These are phyloP conservation scores for Galerina sulciceps DNA, from an alignment of 768 basidiomycete species.

Conservation along the genomic window DNA sequence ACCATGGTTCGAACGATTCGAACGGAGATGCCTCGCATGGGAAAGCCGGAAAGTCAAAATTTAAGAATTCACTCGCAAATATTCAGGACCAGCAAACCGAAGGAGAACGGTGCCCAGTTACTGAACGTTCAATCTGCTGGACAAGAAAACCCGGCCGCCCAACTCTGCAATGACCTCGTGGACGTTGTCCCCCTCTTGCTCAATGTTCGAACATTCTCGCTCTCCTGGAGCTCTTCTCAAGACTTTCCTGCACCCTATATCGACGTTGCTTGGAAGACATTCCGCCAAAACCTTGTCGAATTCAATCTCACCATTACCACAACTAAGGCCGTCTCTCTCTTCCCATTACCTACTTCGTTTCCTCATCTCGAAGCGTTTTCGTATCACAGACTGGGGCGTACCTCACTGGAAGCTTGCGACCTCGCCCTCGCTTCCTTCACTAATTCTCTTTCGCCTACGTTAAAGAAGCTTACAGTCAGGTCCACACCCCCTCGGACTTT, in stretches of 20 bases:
- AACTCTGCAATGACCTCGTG: neutral
- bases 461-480: conserved; percentile 1
- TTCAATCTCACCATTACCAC: conserved; percentile 8
- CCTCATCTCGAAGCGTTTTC: neutral
- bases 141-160: neutral
- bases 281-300: conserved; percentile 6
- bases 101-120: neutral
- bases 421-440: conserved; percentile 1
- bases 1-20: neutral
- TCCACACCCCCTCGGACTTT: neutral
- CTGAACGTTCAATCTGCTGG: neutral
- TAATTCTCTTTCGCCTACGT: neutral
- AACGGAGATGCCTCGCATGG: neutral
- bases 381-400: neutral
- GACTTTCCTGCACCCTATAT: conserved; percentile 1
- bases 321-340: neutral
- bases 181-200: conserved; percentile 8
- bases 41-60: neutral
- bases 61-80: neutral
- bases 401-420: neutral
- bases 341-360: conserved; percentile 9
- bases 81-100: neutral
- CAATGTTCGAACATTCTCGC: conserved; percentile 6
- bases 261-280: conserved; percentile 5
- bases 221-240: neutral